A percentile compares a stretch with the other conserved stretches of the same genome.
phyloP scores from a whole-genome alignment of 2,329 filamentous ascomycete species.

The Fusarium setosum region DNA sequence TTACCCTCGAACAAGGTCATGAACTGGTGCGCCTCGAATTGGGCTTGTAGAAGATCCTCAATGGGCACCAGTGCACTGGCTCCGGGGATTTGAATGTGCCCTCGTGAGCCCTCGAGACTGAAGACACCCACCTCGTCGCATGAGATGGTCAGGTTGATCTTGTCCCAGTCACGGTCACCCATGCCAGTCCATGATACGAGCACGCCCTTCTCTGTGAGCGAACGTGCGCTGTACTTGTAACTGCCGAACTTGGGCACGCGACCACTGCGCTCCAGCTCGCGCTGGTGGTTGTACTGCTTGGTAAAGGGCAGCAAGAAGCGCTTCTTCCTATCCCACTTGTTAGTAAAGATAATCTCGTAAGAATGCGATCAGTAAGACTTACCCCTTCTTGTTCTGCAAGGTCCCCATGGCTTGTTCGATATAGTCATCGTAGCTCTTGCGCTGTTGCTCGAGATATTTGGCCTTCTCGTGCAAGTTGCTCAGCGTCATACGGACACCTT shows the following conservation, averaged over 20 bases:
- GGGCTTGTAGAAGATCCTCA: conserved; percentile 93
- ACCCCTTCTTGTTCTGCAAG: conserved; percentile 95
- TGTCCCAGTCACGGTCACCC: conserved; percentile 84
- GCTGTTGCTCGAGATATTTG: conserved; percentile 90
- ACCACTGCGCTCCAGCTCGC: conserved; percentile 90
- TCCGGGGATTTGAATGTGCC: conserved; percentile 95
- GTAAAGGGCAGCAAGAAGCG: conserved; percentile 96
- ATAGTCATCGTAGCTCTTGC: conserved; percentile 98
- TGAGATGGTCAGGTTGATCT: conserved; percentile 92
- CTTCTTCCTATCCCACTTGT: conserved; percentile 74
- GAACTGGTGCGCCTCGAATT: conserved; percentile 97
- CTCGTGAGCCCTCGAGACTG: conserved; percentile 88
- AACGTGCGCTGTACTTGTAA: conserved; percentile 94
- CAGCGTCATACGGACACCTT: conserved; percentile 82
- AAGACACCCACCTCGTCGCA: conserved; percentile 96
- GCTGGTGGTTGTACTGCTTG: conserved; percentile 98
- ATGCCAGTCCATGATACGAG: conserved; percentile 92
- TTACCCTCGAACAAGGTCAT: conserved; percentile 92
- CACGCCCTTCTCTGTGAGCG: conserved; percentile 92
- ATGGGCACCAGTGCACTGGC: conserved; percentile 89
- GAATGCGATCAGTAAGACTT: conserved; percentile 46
- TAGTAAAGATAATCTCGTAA: conserved; percentile 18
- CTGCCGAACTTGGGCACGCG: conserved; percentile 97
- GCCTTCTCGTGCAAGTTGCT: conserved; percentile 86
- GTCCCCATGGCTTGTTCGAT: conserved; percentile 99